A percentile compares a stretch with the other conserved stretches of the same genome.
These are phyloP conservation scores for Clonostachys solani DNA, from an alignment of 2,329 filamentous ascomycete species.

Conservation along the genomic window DNA sequence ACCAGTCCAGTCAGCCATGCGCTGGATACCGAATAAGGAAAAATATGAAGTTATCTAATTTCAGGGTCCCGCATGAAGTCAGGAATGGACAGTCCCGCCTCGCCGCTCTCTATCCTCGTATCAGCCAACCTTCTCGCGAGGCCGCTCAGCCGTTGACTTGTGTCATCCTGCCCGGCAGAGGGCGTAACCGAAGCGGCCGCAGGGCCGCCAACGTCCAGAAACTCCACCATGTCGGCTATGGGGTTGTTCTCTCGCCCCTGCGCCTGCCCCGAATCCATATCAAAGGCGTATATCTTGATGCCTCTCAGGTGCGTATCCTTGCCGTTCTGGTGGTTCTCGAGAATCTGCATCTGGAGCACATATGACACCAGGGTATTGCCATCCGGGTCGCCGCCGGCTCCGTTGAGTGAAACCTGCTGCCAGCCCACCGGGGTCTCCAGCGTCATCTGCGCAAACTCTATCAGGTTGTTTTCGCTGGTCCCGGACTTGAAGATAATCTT, in stretches of 20 bases:
- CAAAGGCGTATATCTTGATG: constrained; percentile 75
- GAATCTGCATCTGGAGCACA: constrained; percentile 82
- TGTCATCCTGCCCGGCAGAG: constrained; percentile 5
- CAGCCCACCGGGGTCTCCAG: constrained; percentile 80
- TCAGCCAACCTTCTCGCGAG: constrained; percentile 18
- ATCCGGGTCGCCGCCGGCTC: constrained; percentile 53
- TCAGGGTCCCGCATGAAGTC: constrained; percentile 39
- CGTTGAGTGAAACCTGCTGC: constrained; percentile 71
- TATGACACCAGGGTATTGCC: constrained; percentile 80
- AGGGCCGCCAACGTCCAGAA: constrained; percentile 7
- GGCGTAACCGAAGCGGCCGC: neutral
- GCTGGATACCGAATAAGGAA: neutral
- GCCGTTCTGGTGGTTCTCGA: constrained; percentile 98
- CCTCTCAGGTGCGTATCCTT: constrained; percentile 98
- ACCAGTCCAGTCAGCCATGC: neutral
- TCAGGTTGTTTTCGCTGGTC: constrained; percentile 85
- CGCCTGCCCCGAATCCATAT: constrained; percentile 39
- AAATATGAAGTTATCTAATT: constrained; percentile 21
- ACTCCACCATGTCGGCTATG: constrained; percentile 17
- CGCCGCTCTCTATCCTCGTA: constrained; percentile 22
- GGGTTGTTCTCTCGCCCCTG: constrained; percentile 28
- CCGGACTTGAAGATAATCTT: constrained; percentile 86
- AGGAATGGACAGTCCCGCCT: constrained; percentile 27
- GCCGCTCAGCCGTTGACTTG: constrained; percentile 14
- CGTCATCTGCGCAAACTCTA: constrained; percentile 79